Evolutionary conservation across 257 asterid genomes (phyloP).

Genomic region (Ilex aquifolium): DNA sequence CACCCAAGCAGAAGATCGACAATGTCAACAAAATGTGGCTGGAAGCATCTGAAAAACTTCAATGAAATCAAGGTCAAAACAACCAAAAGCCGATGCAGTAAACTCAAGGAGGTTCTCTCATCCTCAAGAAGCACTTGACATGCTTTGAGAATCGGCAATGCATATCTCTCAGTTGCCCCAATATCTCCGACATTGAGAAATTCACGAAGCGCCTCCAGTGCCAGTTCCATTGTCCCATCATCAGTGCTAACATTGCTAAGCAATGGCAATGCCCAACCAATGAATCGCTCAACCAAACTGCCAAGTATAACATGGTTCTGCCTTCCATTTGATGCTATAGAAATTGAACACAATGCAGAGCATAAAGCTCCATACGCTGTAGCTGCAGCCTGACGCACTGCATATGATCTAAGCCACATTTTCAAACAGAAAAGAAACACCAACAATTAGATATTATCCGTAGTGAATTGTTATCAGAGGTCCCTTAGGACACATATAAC

Average conservation of each 20-base stretch:
- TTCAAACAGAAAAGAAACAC: conserved; percentile 11
- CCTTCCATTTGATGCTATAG: conserved; percentile 72
- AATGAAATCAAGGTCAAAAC: conserved; percentile 70
- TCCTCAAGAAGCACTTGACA: conserved; percentile 99
- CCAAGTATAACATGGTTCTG: conserved; percentile 70
- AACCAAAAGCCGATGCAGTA: conserved; percentile 69
- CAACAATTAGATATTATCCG: not conserved
- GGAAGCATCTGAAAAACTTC: conserved; percentile 89
- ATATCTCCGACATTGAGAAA: conserved; percentile 86
- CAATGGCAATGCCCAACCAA: conserved; percentile 89
- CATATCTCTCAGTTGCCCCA: conserved; percentile 86
- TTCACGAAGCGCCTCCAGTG: conserved; percentile 81
- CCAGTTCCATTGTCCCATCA: conserved; percentile 63
- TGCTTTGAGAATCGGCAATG: conserved; percentile 86
- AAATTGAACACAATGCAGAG: conserved; percentile 62
- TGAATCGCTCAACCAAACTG: conserved; percentile 71
- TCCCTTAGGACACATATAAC: not conserved
- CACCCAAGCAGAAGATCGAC: conserved; percentile 98
- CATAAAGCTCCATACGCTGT: conserved; percentile 88
- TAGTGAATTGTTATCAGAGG: not conserved
- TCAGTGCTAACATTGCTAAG: conserved; percentile 35
- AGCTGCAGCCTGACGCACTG: conserved; percentile 88
- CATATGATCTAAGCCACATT: conserved; percentile 55
- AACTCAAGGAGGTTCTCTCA: conserved; percentile 83
- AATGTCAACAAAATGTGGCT: conserved; percentile 90